These are phyloP conservation scores for Phytophthora multivora DNA, from an alignment of 352 stramenopile genomes.

Conservation along the genomic window DNA sequence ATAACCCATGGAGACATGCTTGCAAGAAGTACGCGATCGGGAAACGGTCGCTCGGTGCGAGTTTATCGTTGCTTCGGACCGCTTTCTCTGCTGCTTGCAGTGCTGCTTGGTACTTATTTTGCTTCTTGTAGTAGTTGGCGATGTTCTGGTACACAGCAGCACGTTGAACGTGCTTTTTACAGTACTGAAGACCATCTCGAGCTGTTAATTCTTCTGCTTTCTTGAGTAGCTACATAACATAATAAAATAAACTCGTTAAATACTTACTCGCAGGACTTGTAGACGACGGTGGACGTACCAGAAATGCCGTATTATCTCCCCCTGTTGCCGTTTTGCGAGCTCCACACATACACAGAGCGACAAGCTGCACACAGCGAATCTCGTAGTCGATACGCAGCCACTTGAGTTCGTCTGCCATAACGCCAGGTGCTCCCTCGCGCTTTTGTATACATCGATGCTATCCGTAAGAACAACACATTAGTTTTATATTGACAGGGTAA, in stretches of 20 bases:
- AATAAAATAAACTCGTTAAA: background rate
- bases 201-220: conserved; percentile 69
- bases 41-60: conserved; percentile 52
- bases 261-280: background rate
- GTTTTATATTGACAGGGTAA: background rate
- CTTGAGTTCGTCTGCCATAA: conserved; percentile 60
- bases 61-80: conserved; percentile 64
- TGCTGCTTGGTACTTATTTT: conserved; percentile 73
- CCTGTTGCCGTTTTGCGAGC: conserved; percentile 48
- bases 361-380: conserved; percentile 74
- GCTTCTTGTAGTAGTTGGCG: conserved; percentile 78
- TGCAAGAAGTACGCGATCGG: conserved; percentile 68
- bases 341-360: conserved; percentile 70
- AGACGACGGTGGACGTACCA: conserved; percentile 36
- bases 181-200: conserved; percentile 65
- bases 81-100: conserved; percentile 65
- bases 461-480: background rate
- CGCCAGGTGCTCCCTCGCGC: conserved; percentile 48
- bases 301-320: conserved; percentile 64
- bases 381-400: conserved; percentile 77
- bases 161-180: conserved; percentile 63
- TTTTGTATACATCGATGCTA: conserved; percentile 76
- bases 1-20: conserved; percentile 60
- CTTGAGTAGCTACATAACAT: conserved; percentile 52
- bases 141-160: conserved; percentile 67